Base-by-base conservation (phyloP, 257 asterid genomes). In the Craterostigma plantagineum region DNA sequence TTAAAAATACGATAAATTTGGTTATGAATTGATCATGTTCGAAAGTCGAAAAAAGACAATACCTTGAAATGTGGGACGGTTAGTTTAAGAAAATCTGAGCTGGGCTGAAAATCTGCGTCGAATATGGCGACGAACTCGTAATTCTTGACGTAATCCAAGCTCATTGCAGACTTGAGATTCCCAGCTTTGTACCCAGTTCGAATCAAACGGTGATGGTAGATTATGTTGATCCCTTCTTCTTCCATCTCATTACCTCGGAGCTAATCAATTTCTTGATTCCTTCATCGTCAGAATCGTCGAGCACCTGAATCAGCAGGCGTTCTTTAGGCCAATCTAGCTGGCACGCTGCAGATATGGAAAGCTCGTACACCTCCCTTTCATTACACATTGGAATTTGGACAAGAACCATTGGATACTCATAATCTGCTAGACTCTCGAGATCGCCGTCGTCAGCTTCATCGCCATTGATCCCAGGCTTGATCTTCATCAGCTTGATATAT, bases 371-470 rank as follows among this genome's bases (percentile, higher is more conserved):
- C 91, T 77, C 91, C 34, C 64, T 51, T 58, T 77, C 91, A 13
- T 77, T 77, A 61, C 91, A 73, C 91, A 77, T 77, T 34, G 91
- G 91, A 58, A 77, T 71, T 62, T 77, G 91, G 48, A 77, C 91
- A 49, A 77, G 81, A 63, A 77, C 84, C 83, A 73, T 70, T 4
- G 91, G 91, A 42, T 61, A 71, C 15, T 39, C 23, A 14, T 42
- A 23, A 16, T 14, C 38, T 9, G 51, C 42, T 18, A 23, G 6
- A 23, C 64, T 65, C 49, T 71, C 75, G 9, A 55, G 30, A 57
- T 69, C 73, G 58, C n/a, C 11, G 57, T 44, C 66, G 0, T 70
- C 65, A 5, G 63, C n/a, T n/a, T n/a, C n/a, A n/a, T n/a, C 64
- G 6, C 65, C 71, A 16, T 43, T 58, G 27, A 73, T 23, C 36